A percentile compares a stretch with the other conserved stretches of the same genome.
phyloP scores from a whole-genome alignment of 805 yeast genomes.

The Pichia manshurica region DNA sequence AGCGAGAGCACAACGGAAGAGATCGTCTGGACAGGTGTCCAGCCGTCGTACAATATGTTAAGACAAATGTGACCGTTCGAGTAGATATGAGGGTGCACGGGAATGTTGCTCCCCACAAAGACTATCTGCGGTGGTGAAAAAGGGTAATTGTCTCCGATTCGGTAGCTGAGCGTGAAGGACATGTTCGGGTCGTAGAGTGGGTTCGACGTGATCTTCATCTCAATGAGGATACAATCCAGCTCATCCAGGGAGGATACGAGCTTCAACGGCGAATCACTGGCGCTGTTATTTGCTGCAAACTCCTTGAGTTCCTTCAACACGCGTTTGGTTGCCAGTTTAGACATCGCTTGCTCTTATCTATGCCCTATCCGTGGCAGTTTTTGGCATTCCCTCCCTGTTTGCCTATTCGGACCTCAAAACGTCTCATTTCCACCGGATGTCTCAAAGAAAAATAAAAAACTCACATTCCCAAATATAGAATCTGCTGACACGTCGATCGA shows the following conservation, averaged over 20 bases:
- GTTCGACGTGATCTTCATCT: constrained; percentile 4
- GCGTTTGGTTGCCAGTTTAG: neutral
- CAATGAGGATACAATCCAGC: constrained; percentile 3
- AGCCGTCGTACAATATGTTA: constrained; percentile 56
- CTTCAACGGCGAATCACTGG: neutral
- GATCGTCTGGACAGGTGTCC: constrained; percentile 60
- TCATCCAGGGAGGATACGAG: neutral
- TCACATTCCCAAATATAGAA: no score
- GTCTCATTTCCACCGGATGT: no score
- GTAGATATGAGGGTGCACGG: constrained; percentile 70
- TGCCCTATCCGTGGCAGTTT: no score
- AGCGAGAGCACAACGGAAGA: constrained; percentile 48
- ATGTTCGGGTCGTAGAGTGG: constrained; percentile 2
- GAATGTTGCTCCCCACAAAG: constrained; percentile 33
- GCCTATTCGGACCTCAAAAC: no score
- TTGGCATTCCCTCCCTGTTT: no score
- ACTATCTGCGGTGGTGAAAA: constrained; percentile 11
- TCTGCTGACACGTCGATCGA: no score
- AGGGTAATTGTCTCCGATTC: constrained; percentile 8
- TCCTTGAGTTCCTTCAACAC: constrained; percentile 6
- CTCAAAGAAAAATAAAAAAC: no score
- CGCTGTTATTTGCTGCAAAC: neutral
- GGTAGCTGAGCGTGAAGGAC: constrained; percentile 7
- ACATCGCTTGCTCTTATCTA: constrained; percentile 5
- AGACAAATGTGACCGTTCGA: constrained; percentile 77